Base-by-base conservation (phyloP, 139 green algal species). In the Coelastrella sp. region DNA sequence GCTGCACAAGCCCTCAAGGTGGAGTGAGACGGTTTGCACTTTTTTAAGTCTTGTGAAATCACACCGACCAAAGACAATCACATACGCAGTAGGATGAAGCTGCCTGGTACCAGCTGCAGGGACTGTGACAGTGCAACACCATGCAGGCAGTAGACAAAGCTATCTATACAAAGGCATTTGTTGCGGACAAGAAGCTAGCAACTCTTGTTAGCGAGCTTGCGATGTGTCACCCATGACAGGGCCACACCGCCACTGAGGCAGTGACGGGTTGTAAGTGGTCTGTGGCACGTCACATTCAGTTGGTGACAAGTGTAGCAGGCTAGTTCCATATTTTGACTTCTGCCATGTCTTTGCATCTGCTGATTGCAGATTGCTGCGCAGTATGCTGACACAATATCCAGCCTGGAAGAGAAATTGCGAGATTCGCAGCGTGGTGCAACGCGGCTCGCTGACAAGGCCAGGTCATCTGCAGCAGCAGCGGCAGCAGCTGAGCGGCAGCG, bases 1-100 rank as follows among this genome's bases (percentile, higher is more conserved):
- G 88, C 87, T 0, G 59, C 79, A 17, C 89, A 94, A 73, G 71
- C 64, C n/a, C n/a, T n/a, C n/a, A 75, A 71, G 3, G 23, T 92
- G 56, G 75, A 94, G 80, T 68, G 80, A 88, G 73, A 47, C 32
- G 0, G 32, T 47, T 47, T 47, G 32, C 1, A 47, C 0, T 47
- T 2, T 47, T 2, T 47, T 1, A 47, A 47, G 32, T 0, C 32
- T 47, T 47, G 32, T 47, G 32, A 2, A 2, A 1, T 47, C 0
- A 47, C 32, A 47, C 32, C 32, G 32, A 47, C 32, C 32, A 47
- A 47, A 47, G 32, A 47, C 32, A 47, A 47, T n/a, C n/a, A n/a
- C n/a, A n/a, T n/a, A n/a, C 1, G 32, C 32, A 47, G 32, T 47
- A 47, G 0, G 32, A 47, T 47, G 32, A 47, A 47, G 32, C 0